Evolutionary conservation across 2,329 filamentous ascomycete species (phyloP).

Genomic region (Triangularia verruculosa): DNA sequence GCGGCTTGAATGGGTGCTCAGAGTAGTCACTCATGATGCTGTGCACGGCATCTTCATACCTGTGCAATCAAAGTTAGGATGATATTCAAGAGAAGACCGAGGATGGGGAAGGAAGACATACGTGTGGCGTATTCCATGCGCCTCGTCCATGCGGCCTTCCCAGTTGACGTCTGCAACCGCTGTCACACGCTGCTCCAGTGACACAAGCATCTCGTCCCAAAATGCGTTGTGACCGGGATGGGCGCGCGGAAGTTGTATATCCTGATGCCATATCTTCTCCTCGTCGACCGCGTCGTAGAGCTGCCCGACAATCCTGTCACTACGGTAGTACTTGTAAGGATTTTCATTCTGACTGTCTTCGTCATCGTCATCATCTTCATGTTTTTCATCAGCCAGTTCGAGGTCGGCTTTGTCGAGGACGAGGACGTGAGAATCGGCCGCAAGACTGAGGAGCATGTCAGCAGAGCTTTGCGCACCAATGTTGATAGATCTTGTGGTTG

Average conservation of each 20-base stretch:
- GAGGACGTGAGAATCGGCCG: conserved; percentile 44
- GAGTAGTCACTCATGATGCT: conserved; percentile 44
- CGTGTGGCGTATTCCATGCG: conserved; percentile 45
- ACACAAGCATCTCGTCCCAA: conserved; percentile 42
- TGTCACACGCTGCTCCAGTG: conserved; percentile 31
- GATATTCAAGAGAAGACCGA: neutral
- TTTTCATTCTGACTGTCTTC: conserved; percentile 45
- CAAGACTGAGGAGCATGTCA: conserved; percentile 36
- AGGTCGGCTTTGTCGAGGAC: conserved; percentile 46
- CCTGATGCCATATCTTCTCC: conserved; percentile 56
- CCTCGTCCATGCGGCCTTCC: conserved; percentile 36
- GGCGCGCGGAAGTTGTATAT: conserved; percentile 38
- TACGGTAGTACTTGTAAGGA: conserved; percentile 59
- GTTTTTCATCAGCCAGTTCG: conserved; percentile 35
- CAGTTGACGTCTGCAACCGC: conserved; percentile 36
- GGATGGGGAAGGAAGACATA: conserved; percentile 32
- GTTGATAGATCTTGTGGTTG: neutral
- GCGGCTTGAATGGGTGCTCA: conserved; percentile 42
- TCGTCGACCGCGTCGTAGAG: conserved; percentile 75
- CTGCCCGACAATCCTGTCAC: conserved; percentile 64
- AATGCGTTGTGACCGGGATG: conserved; percentile 35
- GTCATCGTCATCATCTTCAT: conserved; percentile 37
- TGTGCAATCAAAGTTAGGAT: conserved; percentile 22
- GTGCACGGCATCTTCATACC: conserved; percentile 46
- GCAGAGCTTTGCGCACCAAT: neutral